phyloP scores from a whole-genome alignment of 2,329 filamentous ascomycete genomes.

The Claviceps fusiformis region DNA sequence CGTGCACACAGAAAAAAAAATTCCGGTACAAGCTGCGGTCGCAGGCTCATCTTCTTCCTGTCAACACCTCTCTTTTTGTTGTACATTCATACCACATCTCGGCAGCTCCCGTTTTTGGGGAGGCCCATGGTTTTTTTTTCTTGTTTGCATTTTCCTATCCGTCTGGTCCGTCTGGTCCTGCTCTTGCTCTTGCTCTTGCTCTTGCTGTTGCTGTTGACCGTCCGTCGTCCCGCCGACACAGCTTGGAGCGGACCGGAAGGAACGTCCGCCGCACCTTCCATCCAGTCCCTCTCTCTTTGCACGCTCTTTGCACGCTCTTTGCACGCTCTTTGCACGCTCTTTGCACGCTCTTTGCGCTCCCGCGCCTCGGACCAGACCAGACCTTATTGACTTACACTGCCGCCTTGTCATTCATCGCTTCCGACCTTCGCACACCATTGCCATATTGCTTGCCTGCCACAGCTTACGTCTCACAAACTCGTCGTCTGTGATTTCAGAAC shows the following conservation, averaged over 20 bases:
- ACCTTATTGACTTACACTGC: slow-evolving; percentile 7
- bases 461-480: neutral
- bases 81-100: neutral
- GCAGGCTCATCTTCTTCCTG: neutral
- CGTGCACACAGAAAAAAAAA: neutral
- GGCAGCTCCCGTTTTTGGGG: neutral
- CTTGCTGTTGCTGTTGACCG: neutral
- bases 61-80: neutral
- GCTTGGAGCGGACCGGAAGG: neutral
- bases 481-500: neutral
- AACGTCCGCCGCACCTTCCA: neutral
- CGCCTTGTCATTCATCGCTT: neutral
- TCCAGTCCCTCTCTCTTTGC: neutral
- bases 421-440: neutral
- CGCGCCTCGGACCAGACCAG: neutral
- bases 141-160: no score
- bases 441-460: neutral
- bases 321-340: neutral
- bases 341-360: neutral
- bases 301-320: no score
- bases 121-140: no score
- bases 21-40: neutral
- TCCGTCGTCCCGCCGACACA: slow-evolving; percentile 1
- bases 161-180: no score
- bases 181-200: no score